A percentile compares a stretch with the other conserved stretches of the same genome.
Conservation (phyloP, 2,329 filamentous ascomycete species). For the Apiospora rasikravindrae region DNA sequence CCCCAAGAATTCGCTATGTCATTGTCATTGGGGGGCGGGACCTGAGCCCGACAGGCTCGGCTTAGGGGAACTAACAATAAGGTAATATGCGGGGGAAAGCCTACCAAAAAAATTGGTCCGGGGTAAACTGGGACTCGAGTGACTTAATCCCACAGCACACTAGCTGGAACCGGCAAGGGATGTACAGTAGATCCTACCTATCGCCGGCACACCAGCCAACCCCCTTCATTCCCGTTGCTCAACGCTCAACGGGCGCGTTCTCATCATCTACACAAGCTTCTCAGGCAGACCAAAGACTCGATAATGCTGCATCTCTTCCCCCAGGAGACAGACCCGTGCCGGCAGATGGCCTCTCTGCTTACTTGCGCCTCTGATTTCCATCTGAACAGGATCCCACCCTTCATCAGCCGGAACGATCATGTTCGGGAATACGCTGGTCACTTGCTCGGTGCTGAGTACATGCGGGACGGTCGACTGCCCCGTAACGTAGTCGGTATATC, state of each 20-base stretch:
- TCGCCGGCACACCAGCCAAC: not conserved
- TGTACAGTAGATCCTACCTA: not conserved
- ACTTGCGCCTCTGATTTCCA: slow-evolving; percentile 56
- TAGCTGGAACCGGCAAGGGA: not conserved
- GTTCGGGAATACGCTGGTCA: slow-evolving; percentile 35
- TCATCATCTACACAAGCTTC: slow-evolving; percentile 22
- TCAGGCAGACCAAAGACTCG: slow-evolving; percentile 53
- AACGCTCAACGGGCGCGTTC: not conserved
- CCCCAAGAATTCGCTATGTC: not conserved
- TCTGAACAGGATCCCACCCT: slow-evolving; percentile 49
- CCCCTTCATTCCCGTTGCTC: not conserved
- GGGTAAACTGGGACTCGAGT: not conserved
- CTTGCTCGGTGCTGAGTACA: slow-evolving; percentile 37
- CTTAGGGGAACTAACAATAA: not conserved
- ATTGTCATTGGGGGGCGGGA: slow-evolving; percentile 8
- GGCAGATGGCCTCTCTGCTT: slow-evolving; percentile 53
- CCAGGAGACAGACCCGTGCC: slow-evolving; percentile 56
- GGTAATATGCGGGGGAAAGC: slow-evolving; percentile 10
- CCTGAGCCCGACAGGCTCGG: slow-evolving; percentile 2
- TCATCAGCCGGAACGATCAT: slow-evolving; percentile 34
- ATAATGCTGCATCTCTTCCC: slow-evolving; percentile 52
- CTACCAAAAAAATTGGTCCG: not conserved
- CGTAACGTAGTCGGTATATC: slow-evolving; percentile 42
- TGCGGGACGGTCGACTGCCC: slow-evolving; percentile 29
- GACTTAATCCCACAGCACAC: not conserved